Evolutionary conservation across 2,329 filamentous ascomycete species (phyloP), one percentile per base, ranked within the genome.

Genomic region (Dactylellina haptotyla): DNA sequence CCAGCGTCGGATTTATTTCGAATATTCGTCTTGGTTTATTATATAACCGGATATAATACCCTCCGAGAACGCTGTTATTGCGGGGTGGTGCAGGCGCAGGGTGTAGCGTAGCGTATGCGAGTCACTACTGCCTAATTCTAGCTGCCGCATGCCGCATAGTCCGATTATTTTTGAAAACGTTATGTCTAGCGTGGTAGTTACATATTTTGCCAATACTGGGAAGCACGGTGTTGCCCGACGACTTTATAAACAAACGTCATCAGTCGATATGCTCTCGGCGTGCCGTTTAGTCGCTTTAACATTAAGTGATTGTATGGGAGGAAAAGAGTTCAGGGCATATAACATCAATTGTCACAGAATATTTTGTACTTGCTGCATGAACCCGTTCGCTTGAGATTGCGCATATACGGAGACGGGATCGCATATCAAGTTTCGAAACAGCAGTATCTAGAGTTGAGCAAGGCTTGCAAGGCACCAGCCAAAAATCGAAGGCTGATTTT

Each of bases 121-220:
- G 53, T 39, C 18, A 41, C 45, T 59, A 59, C 53, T 59, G 45
- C 45, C 53, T 67, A 58, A 45, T 41, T 63, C 37, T 18, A 50
- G 16, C 53, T 57, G 23, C 53, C 37, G 34, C 34, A 57, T 57
- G 53, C 30, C 53, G 53, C 37, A 57, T 57, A 43, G 32, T 16
- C 18, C 30, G 18, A 28, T 6, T 43, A 25, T 6, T 14, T 14
- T 34, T 34, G 32, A n/a, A n/a, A n/a, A n/a, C n/a, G n/a, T n/a
- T n/a, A n/a, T n/a, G n/a, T n/a, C n/a, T n/a, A n/a, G n/a, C n/a
- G n/a, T n/a, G n/a, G n/a, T n/a, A n/a, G n/a, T n/a, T n/a, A n/a
- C n/a, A n/a, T n/a, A n/a, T n/a, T n/a, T n/a, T n/a, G 32, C 32
- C 6, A 34, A 34, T 34, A 34, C 14, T 6, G 14, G 32, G 6